A percentile compares a stretch with the other conserved stretches of the same genome.
Evolutionary conservation across 208 protist species (phyloP).

Genomic region (Leishmania braziliensis): DNA sequence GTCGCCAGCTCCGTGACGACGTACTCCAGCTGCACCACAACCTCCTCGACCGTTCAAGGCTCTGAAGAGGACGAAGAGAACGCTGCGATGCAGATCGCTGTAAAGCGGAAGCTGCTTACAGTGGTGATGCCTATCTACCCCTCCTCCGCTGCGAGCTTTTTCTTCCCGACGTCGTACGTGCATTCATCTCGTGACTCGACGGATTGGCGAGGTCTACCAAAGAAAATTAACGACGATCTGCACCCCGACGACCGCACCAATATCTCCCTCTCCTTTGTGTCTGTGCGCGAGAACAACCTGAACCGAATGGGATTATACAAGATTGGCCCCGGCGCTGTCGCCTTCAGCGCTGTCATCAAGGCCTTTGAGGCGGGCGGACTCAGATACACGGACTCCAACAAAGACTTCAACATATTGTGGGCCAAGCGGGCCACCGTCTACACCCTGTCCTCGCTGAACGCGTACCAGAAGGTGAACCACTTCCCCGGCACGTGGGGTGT

Average conservation of each 20-base stretch:
- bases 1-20: conserved; percentile 16
- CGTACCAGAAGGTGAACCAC: conserved; percentile 93
- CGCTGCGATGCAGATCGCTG: conserved; percentile 9
- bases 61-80: conserved; percentile 25
- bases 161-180: conserved; percentile 75
- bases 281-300: conserved; percentile 79
- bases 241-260: conserved; percentile 66
- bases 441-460: conserved; percentile 70
- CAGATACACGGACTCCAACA: conserved; percentile 84
- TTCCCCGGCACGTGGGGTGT: conserved; percentile 93
- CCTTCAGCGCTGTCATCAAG: conserved; percentile 89
- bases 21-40: conserved; percentile 25
- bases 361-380: conserved; percentile 86
- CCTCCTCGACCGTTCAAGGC: conserved; percentile 5
- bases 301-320: conserved; percentile 90
- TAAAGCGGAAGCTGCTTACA: conserved; percentile 36
- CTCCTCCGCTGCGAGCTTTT: conserved; percentile 69
- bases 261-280: conserved; percentile 47
- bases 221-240: conserved; percentile 67
- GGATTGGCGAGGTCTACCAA: conserved; percentile 44
- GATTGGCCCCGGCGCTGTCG: conserved; percentile 90
- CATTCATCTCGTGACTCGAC: conserved; percentile 32
- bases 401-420: conserved; percentile 91
- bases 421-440: conserved; percentile 86
- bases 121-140: conserved; percentile 65